Base-by-base conservation (phyloP, 2,329 filamentous ascomycete species). In the Colletotrichum spaethianum region DNA sequence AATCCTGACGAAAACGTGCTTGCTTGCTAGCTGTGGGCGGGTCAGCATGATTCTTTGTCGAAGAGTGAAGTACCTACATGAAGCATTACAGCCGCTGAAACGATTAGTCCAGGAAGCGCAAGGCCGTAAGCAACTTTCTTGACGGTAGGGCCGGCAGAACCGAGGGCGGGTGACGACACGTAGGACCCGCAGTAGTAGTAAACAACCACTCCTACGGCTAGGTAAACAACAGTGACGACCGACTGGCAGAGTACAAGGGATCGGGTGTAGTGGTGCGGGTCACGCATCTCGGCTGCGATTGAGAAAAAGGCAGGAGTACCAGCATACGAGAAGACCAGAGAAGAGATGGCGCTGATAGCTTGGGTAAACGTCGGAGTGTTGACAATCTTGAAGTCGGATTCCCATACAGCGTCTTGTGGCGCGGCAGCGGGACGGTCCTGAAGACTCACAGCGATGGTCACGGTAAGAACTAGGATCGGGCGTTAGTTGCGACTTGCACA, bases 131-230 rank as follows among this genome's bases (percentile, higher is more conserved):
- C 79, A 31, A 86, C 76, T 73, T 83, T 86, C 79, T 86, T 86
- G 48, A 85, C 77, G 0, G 76, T 44, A 0, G 53, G 7, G 0
- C 85, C 85, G 2, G 84, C 85, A 50, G 83, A 85, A 1, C 84
- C 85, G 12, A 87, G 80, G 1, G 84, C 84, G 1, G 85, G 86
- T 0, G 84, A 86, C 1, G 84, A 81, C 9, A 87, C 82, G 57
- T 81, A 84, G 0, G 81, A 82, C 0, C 86, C 85, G 68, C 83
- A 85, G 73, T 77, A 86, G 71, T 81, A 82, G 76, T 87, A 87
- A 4, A 87, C 81, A 0, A 86, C 81, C 3, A 79, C 73, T 11
- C 78, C 77, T 8, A 84, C 78, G 11, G 77, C 66, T 20, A 79
- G 50, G 60, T 83, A 83, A 9, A 79, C 79, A 12, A 77, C 50